A percentile compares a stretch with the other conserved stretches of the same genome.
Conservation (phyloP, 23 red algal species). For the Pyropia yezoensis region DNA sequence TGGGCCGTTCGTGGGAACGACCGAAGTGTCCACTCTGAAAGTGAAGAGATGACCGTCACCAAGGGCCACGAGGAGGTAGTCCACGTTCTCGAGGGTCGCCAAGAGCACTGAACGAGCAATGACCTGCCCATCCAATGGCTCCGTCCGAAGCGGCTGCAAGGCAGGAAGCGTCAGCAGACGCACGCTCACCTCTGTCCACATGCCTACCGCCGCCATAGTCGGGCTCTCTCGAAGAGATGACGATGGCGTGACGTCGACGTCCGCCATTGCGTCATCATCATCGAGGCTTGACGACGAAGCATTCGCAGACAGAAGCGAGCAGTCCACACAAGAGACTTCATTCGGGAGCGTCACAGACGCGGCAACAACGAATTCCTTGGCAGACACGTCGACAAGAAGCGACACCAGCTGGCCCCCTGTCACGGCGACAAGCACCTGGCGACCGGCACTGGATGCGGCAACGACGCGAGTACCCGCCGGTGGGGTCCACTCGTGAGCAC, state of each 20-base stretch:
- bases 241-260: not conserved
- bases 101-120: slow-evolving; percentile 70
- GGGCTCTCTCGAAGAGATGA: slow-evolving; percentile 11
- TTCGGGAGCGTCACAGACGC: slow-evolving; percentile 39
- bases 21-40: slow-evolving; percentile 27
- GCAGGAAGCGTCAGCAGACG: slow-evolving; percentile 62
- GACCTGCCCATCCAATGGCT: slow-evolving; percentile 43
- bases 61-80: slow-evolving; percentile 64
- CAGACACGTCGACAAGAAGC: slow-evolving; percentile 32
- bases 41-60: slow-evolving; percentile 57
- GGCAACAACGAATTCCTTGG: slow-evolving; percentile 41
- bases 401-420: slow-evolving; percentile 57
- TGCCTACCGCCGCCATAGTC: slow-evolving; percentile 53
- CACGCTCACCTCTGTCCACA: slow-evolving; percentile 78
- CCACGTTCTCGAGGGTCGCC: slow-evolving; percentile 50
- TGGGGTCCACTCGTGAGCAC: slow-evolving; percentile 38
- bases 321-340: slow-evolving; percentile 80
- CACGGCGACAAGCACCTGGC: slow-evolving; percentile 65
- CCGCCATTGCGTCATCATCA: too few relatives aligned
- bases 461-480: slow-evolving; percentile 42
- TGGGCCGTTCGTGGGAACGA: not conserved
- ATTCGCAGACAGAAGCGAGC: slow-evolving; percentile 19
- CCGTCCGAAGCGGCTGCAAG: slow-evolving; percentile 35
- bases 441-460: slow-evolving; percentile 46
- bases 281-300: too few relatives aligned